Evolutionary conservation across 805 yeast genomes (phyloP).

Genomic region (Yarrowia osloensis): DNA sequence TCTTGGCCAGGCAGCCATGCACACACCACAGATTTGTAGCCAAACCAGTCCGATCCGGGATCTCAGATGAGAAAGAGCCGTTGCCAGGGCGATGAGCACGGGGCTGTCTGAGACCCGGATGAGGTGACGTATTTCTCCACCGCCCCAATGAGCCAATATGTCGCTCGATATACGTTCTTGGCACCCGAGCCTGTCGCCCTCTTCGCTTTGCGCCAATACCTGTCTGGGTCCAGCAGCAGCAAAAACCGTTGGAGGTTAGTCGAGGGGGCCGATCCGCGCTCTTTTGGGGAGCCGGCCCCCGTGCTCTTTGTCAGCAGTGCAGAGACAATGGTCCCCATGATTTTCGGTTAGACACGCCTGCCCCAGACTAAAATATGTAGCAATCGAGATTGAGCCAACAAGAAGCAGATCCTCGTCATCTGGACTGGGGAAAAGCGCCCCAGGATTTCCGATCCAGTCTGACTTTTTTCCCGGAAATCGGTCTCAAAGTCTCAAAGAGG

Average conservation of each 20-base stretch:
- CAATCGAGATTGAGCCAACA: neutral
- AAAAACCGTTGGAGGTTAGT: slow-evolving; percentile 15
- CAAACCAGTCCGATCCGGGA: too few relatives aligned
- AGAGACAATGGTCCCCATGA: neutral
- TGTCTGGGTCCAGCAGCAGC: neutral
- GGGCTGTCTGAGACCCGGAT: neutral
- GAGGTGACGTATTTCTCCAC: neutral
- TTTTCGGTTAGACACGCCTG: neutral
- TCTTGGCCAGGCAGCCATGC: neutral
- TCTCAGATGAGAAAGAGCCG: neutral
- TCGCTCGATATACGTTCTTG: neutral
- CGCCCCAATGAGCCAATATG: neutral
- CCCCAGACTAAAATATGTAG: too few relatives aligned
- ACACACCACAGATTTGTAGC: too few relatives aligned
- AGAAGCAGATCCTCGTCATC: neutral
- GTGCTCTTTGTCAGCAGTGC: neutral
- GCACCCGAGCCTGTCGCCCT: neutral
- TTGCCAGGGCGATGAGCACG: neutral
- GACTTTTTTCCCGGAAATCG: neutral
- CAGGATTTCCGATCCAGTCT: neutral
- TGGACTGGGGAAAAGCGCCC: too few relatives aligned
- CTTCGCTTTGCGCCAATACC: neutral
- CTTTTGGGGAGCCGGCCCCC: neutral
- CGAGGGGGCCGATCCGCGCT: neutral
- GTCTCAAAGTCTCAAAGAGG: neutral